A percentile compares a stretch with the other conserved stretches of the same genome.
phyloP scores from a whole-genome alignment of 768 basidiomycete species.

The Xerocomus brunneocitrinus region DNA sequence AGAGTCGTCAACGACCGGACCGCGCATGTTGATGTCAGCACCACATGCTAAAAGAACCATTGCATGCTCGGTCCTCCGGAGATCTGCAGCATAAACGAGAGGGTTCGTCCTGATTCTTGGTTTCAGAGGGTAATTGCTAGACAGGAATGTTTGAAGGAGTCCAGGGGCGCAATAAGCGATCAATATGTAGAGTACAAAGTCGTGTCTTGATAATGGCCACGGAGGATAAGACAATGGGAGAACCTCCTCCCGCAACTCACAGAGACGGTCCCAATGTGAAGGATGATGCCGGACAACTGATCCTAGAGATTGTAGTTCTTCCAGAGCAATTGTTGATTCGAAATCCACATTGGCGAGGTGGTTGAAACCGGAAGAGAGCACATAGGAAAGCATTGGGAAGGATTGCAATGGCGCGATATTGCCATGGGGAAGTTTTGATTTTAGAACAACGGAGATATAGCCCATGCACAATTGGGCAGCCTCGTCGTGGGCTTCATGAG shows the following conservation, averaged over 20 bases:
- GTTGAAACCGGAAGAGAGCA: background rate
- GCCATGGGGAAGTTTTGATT: background rate
- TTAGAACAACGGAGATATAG: background rate
- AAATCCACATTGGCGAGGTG: background rate
- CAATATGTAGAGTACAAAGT: background rate
- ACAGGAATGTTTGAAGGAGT: background rate
- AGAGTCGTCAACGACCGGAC: background rate
- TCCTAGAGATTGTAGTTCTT: background rate
- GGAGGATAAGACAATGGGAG: background rate
- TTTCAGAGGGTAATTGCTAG: background rate
- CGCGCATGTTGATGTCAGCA: background rate
- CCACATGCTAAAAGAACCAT: background rate
- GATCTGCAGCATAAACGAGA: constrained; percentile 7
- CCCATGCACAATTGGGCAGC: background rate
- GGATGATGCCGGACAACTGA: background rate
- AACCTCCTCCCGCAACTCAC: background rate
- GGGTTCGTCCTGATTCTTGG: constrained; percentile 7
- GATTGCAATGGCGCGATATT: background rate
- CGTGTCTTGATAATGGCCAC: constrained; percentile 2
- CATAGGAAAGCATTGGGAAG: background rate
- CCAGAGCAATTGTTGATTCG: background rate
- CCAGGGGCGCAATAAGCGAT: background rate
- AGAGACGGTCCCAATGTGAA: constrained; percentile 1
- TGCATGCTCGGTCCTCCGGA: constrained; percentile 4
- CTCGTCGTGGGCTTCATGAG: background rate